Base-by-base conservation (phyloP, 2,329 filamentous ascomycete genomes). In the Karstenula rhodostoma region DNA sequence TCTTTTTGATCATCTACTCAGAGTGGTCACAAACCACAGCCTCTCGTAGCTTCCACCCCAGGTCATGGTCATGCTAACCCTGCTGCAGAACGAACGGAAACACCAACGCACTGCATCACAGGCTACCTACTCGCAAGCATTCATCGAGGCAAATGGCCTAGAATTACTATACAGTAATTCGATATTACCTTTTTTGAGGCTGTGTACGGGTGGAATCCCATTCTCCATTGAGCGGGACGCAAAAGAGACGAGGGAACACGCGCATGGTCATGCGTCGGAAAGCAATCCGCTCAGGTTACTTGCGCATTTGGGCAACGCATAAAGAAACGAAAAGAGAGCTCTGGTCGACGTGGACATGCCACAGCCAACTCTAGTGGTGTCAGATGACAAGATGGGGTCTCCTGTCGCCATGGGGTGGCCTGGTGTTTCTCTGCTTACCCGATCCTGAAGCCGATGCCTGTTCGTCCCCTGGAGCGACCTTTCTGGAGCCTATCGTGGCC, bases 381-480 rank as follows among this genome's bases (percentile, higher is more conserved):
- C 42, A 23, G 19, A 23, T 17, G 13, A 29, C 44, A 19, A 29
- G 15, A 8, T 17, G n/a, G n/a, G 7, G 23, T 47, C 44, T 27
- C 19, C 19, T 3, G n/a, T 40, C 37, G 12, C 19, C n/a, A 9
- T 29, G 37, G 37, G 13, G 49, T 52, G 49, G 35, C 49, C 3
- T 52, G 10, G 33, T 63, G 61, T 63, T 66, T 67, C 49, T 35
- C 29, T 32, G 60, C 66, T 66, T 69, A 68, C 52, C 68, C 67
- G 60, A 56, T 32, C 15, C 43, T 50, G 49, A 47, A 61, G 62
- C 57, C 50, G 59, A 61, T 52, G 48, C 49, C 35, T 23, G 55
- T n/a, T 12, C 35, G 44, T 19, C 47, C 47, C 47, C 25, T 19
- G 58, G 32, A 54, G 43, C 53, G 4, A n/a, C 40, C 19, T 53